These are phyloP conservation scores for Volutella citrinella DNA, from an alignment of 2,329 filamentous ascomycete genomes.

Conservation along the genomic window DNA sequence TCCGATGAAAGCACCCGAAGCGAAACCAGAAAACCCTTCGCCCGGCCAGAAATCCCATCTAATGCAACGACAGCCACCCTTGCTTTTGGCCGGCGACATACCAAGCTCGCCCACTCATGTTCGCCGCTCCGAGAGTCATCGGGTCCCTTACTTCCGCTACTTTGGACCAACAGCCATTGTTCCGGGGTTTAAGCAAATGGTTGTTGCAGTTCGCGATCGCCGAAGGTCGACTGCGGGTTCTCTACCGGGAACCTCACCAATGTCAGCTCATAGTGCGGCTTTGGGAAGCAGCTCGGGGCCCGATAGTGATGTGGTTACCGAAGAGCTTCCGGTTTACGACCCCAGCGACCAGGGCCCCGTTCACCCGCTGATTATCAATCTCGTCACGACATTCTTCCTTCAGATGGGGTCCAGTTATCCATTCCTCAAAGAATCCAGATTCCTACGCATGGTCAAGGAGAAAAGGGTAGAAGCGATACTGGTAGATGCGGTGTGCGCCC, in stretches of 20 bases:
- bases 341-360: constrained; percentile 67
- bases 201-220: constrained; percentile 69
- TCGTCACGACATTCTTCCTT: constrained; percentile 77
- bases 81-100: no score
- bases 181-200: constrained; percentile 91
- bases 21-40: no score
- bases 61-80: no score
- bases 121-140: constrained; percentile 53
- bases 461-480: constrained; percentile 81
- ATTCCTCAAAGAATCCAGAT: constrained; percentile 71
- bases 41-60: no score
- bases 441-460: constrained; percentile 72
- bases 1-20: constrained; percentile 10
- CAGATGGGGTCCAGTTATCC: constrained; percentile 85
- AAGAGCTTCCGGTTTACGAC: constrained; percentile 73
- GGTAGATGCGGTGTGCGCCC: constrained; percentile 79
- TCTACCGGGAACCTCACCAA: constrained; percentile 51
- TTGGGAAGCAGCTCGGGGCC: constrained; percentile 38
- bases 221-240: constrained; percentile 58
- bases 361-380: constrained; percentile 69
- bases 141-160: constrained; percentile 86
- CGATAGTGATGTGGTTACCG: constrained; percentile 42
- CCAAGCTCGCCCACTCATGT: constrained; percentile 40
- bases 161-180: constrained; percentile 90
- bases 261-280: constrained; percentile 35